These are phyloP conservation scores for Penicillium cosmopolitanum DNA, from an alignment of 495 filamentous ascomycete species.

Conservation along the genomic window DNA sequence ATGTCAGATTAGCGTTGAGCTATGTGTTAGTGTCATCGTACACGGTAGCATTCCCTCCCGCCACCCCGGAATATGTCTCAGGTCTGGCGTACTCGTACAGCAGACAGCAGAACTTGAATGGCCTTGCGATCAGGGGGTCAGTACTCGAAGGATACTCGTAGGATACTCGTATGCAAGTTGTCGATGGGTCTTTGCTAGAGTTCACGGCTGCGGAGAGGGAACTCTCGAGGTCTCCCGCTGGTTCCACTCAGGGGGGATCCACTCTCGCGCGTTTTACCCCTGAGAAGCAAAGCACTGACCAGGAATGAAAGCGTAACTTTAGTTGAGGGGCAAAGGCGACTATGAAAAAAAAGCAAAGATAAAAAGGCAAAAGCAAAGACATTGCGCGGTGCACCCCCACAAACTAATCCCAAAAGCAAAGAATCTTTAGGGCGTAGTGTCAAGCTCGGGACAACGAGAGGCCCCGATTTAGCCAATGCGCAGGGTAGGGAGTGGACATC, in stretches of 20 bases:
- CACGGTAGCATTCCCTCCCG: slow-evolving; percentile 12
- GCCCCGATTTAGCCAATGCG: background rate
- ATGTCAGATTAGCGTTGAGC: background rate
- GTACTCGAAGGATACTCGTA: too few species aligned
- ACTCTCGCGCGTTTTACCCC: slow-evolving; percentile 31
- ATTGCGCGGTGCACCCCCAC: slow-evolving; percentile 20
- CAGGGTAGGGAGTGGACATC: background rate
- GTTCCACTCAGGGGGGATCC: slow-evolving; percentile 21
- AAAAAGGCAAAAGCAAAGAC: slow-evolving; percentile 17
- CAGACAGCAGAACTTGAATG: slow-evolving; percentile 4
- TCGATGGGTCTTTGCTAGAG: slow-evolving; percentile 1
- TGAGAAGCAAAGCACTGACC: slow-evolving; percentile 28
- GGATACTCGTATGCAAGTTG: background rate
- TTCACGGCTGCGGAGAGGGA: slow-evolving; percentile 19
- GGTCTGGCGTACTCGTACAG: slow-evolving; percentile 4
- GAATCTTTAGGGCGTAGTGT: slow-evolving; percentile 5
- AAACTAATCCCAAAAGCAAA: slow-evolving; percentile 3
- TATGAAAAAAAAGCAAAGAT: slow-evolving; percentile 9
- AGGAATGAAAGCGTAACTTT: slow-evolving; percentile 8
- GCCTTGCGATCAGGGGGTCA: slow-evolving; percentile 9
- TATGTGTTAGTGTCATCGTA: background rate
- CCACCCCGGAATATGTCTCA: slow-evolving; percentile 12
- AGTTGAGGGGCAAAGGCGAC: background rate
- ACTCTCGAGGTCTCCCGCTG: slow-evolving; percentile 22
- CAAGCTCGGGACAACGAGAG: slow-evolving; percentile 16